These are phyloP conservation scores for Cystobasidiaceae sp. DNA, from an alignment of 1,284 basidiomycete genomes.

Conservation along the genomic window DNA sequence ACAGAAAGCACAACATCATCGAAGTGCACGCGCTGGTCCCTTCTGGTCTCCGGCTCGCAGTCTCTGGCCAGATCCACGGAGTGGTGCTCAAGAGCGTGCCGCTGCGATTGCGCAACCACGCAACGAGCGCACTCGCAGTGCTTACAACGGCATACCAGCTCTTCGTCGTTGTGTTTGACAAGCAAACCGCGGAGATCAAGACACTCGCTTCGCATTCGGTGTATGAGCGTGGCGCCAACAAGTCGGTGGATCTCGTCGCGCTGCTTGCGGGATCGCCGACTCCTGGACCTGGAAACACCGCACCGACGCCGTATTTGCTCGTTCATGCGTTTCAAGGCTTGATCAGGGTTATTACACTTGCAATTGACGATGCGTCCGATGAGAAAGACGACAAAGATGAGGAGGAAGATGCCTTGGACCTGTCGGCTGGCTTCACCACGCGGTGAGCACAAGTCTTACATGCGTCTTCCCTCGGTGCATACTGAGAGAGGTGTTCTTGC, in stretches of 20 bases:
- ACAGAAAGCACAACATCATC: constrained; percentile 38
- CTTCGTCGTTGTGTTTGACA: constrained; percentile 32
- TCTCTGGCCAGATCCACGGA: constrained; percentile 32
- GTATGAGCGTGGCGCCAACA: constrained; percentile 16
- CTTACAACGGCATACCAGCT: constrained; percentile 39
- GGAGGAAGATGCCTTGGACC: constrained; percentile 14
- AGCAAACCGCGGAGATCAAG: neutral
- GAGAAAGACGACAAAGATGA: neutral
- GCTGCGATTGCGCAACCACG: constrained; percentile 32
- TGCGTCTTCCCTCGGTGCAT: neutral
- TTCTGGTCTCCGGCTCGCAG: neutral
- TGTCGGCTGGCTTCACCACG: constrained; percentile 34
- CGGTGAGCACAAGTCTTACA: constrained; percentile 8
- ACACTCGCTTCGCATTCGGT: constrained; percentile 14
- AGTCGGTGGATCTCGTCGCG: constrained; percentile 33
- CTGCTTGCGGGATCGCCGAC: constrained; percentile 35
- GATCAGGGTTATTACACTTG: constrained; percentile 38
- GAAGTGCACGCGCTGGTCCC: constrained; percentile 30
- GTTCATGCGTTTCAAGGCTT: constrained; percentile 41
- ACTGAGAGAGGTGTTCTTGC: neutral
- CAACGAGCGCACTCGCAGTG: constrained; percentile 33
- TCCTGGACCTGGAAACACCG: constrained; percentile 31
- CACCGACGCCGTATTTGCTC: constrained; percentile 27
- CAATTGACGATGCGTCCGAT: neutral
- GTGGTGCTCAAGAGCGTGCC: constrained; percentile 32